Base-by-base conservation (phyloP, 2,329 filamentous ascomycete genomes). In the Xylariaceae sp. region DNA sequence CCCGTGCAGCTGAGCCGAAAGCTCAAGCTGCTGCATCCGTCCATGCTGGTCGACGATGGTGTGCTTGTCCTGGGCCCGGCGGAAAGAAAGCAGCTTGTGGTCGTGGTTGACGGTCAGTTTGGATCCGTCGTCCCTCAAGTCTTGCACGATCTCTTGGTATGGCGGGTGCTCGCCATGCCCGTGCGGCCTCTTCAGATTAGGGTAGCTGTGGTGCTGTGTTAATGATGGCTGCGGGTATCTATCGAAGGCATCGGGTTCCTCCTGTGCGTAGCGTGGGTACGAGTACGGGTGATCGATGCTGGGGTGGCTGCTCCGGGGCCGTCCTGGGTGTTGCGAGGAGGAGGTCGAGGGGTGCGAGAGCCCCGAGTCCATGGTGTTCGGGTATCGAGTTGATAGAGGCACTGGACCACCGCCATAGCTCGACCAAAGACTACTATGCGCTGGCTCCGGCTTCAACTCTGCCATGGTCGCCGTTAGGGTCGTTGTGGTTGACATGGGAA, bases 1-100 rank as follows among this genome's bases (percentile, higher is more conserved):
- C 68, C 87, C 87, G 59, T 90, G 86, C 22, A 91, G 79, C 66
- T 91, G 86, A 13, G 87, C 86, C 7, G 76, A 75, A 29, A 81
- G 64, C 50, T 81, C 78, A n/a, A 81, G 68, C 52, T 79, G 74
- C 57, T 79, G 76, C 50, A 80, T 73, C 33, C 74, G 73, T 33
- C 76, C 76, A 57, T 79, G 75, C 49, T 73, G 69, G 55, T 81
- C 77, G 44, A 81, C 69, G 37, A 81, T 72, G 31, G 76, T 79
- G 63, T 75, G 68, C 65, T 80, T 81, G 58, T 81, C 77, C 50
- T 74, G 73, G 8, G 69, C 65, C 42, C 72, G 71, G 52, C 74
- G 73, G 60, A 81, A 81, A 4, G 75, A 74, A 37, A 81, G 60
- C 28, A 81, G 64, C 59, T 81, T 80, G 60, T 81, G 76, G 61